Percentiles rank a stretch among this genome's conserved stretches.
Conservation (phyloP, 495 filamentous ascomycete genomes). For the Tirmania nivea region DNA sequence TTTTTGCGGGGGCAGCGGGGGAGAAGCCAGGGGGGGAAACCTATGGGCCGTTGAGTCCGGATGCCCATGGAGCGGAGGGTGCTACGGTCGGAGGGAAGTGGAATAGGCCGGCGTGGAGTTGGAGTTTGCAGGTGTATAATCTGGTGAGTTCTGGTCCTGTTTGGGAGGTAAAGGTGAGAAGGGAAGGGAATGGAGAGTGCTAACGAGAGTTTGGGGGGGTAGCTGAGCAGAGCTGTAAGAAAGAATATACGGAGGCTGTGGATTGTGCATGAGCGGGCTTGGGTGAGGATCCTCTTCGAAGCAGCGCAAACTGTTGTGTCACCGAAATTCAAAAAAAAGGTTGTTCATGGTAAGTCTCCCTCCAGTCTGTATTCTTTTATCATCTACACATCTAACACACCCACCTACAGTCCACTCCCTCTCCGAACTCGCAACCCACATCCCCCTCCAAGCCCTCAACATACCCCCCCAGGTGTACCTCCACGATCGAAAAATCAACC, state of each 20-base stretch:
- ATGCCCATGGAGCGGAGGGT: conserved; percentile 4
- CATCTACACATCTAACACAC: background rate
- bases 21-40: conserved; percentile 7
- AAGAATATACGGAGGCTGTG: conserved; percentile 32
- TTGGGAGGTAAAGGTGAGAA: background rate
- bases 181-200: background rate
- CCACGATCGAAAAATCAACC: conserved; percentile 28
- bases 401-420: conserved; percentile 25
- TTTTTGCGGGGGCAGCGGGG: conserved; percentile 30
- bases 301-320: conserved; percentile 34
- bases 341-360: conserved; percentile 26
- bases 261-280: conserved; percentile 35
- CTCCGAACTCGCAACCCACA: conserved; percentile 25
- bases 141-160: conserved; percentile 13
- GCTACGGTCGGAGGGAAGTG: conserved; percentile 21
- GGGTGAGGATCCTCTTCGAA: conserved; percentile 34
- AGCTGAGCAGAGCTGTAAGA: conserved; percentile 29
- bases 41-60: background rate
- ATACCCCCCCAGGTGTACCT: conserved; percentile 33
- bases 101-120: conserved; percentile 32
- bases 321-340: conserved; percentile 36
- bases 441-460: conserved; percentile 29
- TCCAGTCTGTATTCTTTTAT: too few relatives aligned
- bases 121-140: conserved; percentile 36
- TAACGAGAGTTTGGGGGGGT: conserved; percentile 2